These are phyloP conservation scores for Fonsecaea pugnacius DNA, from an alignment of 2,329 filamentous ascomycete genomes.

Conservation along the genomic window DNA sequence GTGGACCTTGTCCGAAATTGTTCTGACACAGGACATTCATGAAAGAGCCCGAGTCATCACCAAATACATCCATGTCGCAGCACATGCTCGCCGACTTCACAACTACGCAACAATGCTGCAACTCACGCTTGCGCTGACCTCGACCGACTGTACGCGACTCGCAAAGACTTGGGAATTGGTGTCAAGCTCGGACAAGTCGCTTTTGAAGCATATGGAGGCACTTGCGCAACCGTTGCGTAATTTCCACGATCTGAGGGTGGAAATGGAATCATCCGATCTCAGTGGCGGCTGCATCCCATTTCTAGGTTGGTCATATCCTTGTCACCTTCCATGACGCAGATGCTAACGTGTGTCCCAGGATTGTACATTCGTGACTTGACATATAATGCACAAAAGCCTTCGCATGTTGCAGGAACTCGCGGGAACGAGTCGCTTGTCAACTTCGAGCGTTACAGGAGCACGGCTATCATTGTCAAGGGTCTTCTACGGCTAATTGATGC, in stretches of 20 bases:
- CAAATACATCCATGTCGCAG: slow-evolving; percentile 68
- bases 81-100: slow-evolving; percentile 60
- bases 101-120: slow-evolving; percentile 72
- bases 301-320: slow-evolving; percentile 54
- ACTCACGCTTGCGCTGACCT: slow-evolving; percentile 65
- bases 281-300: slow-evolving; percentile 69
- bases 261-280: slow-evolving; percentile 65
- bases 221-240: slow-evolving; percentile 67
- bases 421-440: slow-evolving; percentile 64
- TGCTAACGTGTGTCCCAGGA: slow-evolving; percentile 44
- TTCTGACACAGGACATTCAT: slow-evolving; percentile 61
- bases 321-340: background rate
- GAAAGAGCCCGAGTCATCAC: slow-evolving; percentile 65
- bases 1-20: slow-evolving; percentile 66
- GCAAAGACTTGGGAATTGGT: slow-evolving; percentile 64
- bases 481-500: slow-evolving; percentile 66
- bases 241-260: slow-evolving; percentile 64
- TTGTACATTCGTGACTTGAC: slow-evolving; percentile 70
- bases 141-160: slow-evolving; percentile 62
- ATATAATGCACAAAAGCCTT: slow-evolving; percentile 69
- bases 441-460: slow-evolving; percentile 69
- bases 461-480: slow-evolving; percentile 67
- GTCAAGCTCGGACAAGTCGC: slow-evolving; percentile 57
- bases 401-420: slow-evolving; percentile 56
- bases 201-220: slow-evolving; percentile 63